Percentiles rank a stretch among this genome's conserved stretches.
Evolutionary conservation across 805 yeast species (phyloP).

Genomic region (Zygoascus ofunaensis): DNA sequence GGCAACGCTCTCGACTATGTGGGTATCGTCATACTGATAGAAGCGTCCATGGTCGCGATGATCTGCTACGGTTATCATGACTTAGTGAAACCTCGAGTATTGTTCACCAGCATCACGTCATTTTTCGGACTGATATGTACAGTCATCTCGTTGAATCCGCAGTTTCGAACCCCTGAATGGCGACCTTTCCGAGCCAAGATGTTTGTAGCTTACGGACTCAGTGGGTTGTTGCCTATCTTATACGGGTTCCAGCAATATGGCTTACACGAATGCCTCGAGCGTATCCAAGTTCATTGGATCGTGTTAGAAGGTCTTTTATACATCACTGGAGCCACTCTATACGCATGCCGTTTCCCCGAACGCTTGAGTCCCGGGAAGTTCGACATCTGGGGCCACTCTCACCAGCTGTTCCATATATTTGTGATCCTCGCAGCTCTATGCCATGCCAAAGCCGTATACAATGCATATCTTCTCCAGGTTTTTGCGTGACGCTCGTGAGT

Average conservation of each 20-base stretch:
- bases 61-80: constrained; percentile 39
- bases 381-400: constrained; percentile 72
- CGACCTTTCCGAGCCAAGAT: constrained; percentile 68
- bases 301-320: constrained; percentile 64
- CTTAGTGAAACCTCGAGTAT: constrained; percentile 24
- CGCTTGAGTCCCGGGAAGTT: constrained; percentile 50
- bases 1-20: constrained; percentile 70
- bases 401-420: constrained; percentile 71
- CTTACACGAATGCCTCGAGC: constrained; percentile 33
- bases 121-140: constrained; percentile 55
- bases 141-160: constrained; percentile 50
- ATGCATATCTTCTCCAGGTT: constrained; percentile 40
- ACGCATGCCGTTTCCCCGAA: constrained; percentile 76
- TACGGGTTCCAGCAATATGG: constrained; percentile 47
- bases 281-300: constrained; percentile 56
- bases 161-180: constrained; percentile 62
- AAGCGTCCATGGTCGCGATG: constrained; percentile 50
- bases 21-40: constrained; percentile 61
- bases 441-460: constrained; percentile 57
- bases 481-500: too few relatives aligned
- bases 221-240: constrained; percentile 63
- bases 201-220: constrained; percentile 73
- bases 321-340: constrained; percentile 68
- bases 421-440: constrained; percentile 70
- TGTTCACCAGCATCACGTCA: constrained; percentile 32